Conservation (phyloP, 768 basidiomycete species). For the Hortiboletus flavorubellus region DNA sequence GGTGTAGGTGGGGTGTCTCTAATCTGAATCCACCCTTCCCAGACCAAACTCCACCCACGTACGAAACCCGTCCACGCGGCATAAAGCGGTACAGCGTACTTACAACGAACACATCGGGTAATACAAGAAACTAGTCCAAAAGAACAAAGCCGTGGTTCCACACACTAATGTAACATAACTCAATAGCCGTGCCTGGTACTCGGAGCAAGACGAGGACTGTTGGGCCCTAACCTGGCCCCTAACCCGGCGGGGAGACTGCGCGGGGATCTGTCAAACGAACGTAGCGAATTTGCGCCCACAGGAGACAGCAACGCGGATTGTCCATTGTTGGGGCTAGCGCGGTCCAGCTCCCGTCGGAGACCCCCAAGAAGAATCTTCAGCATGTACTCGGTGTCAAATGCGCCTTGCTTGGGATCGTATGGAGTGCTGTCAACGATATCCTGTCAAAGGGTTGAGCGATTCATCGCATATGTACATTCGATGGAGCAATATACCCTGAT, state of each 20-base stretch:
- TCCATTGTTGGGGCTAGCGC: slow-evolving; percentile 1
- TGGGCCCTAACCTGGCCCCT: slow-evolving; percentile 5
- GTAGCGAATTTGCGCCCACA: neutral
- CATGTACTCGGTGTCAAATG: slow-evolving; percentile 35
- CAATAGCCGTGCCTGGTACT: slow-evolving; percentile 12
- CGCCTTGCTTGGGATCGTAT: slow-evolving; percentile 30
- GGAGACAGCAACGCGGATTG: slow-evolving; percentile 13
- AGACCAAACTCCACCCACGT: too few relatives aligned
- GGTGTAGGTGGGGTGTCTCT: too few relatives aligned
- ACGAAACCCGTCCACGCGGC: too few relatives aligned
- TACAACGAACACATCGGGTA: neutral
- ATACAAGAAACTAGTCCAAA: neutral
- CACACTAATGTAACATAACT: neutral
- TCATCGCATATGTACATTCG: neutral
- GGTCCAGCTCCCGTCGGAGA: slow-evolving; percentile 19
- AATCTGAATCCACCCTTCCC: too few relatives aligned
- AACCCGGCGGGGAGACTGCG: neutral
- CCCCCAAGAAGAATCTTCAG: slow-evolving; percentile 33
- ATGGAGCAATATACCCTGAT: slow-evolving; percentile 24
- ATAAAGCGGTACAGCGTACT: too few relatives aligned
- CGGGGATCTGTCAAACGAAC: slow-evolving; percentile 11
- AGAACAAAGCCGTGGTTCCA: neutral
- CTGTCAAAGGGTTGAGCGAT: slow-evolving; percentile 16
- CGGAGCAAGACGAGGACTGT: slow-evolving; percentile 11
- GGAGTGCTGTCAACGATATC: slow-evolving; percentile 49